These are phyloP conservation scores for Coccomyxa subellipsoidea DNA, from an alignment of 163 green algal species.

Conservation along the genomic window DNA sequence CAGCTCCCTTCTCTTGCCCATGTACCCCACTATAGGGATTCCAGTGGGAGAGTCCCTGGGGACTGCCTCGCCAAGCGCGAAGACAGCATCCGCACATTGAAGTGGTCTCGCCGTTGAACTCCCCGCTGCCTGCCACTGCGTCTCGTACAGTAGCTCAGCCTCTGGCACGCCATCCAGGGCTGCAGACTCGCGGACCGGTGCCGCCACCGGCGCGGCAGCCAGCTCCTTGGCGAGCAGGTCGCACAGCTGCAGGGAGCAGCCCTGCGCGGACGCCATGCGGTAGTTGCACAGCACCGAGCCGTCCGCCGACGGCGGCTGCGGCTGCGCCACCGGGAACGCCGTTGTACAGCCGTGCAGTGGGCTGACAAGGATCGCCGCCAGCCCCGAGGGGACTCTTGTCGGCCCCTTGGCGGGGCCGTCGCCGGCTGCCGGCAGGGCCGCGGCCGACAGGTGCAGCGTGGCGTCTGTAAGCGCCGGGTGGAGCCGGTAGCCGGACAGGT, in stretches of 20 bases:
- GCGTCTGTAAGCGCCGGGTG: conserved; percentile 56
- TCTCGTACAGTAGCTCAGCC: conserved; percentile 42
- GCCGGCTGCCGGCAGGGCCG: neutral
- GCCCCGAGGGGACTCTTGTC: neutral
- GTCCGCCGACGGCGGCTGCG: neutral
- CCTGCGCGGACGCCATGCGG: neutral
- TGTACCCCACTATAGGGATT: neutral
- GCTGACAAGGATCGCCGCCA: neutral
- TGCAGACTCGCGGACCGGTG: neutral
- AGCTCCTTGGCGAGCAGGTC: conserved; percentile 3
- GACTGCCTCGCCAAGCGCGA: neutral
- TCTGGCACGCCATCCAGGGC: neutral
- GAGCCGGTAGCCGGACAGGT: conserved; percentile 31
- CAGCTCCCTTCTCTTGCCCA: neutral
- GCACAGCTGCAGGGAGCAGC: neutral
- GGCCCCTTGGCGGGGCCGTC: neutral
- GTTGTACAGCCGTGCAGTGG: neutral
- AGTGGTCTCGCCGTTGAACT: neutral
- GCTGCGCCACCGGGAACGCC: conserved; percentile 2
- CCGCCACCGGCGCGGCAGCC: neutral
- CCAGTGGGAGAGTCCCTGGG: neutral
- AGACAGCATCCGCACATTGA: neutral
- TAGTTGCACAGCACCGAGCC: conserved; percentile 10
- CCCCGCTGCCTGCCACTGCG: conserved; percentile 34
- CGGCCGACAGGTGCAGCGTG: conserved; percentile 50